Percentiles rank a stretch among this genome's conserved stretches.
phyloP scores from a whole-genome alignment of 202 grass and related monocot species.

The Setaria italica region DNA sequence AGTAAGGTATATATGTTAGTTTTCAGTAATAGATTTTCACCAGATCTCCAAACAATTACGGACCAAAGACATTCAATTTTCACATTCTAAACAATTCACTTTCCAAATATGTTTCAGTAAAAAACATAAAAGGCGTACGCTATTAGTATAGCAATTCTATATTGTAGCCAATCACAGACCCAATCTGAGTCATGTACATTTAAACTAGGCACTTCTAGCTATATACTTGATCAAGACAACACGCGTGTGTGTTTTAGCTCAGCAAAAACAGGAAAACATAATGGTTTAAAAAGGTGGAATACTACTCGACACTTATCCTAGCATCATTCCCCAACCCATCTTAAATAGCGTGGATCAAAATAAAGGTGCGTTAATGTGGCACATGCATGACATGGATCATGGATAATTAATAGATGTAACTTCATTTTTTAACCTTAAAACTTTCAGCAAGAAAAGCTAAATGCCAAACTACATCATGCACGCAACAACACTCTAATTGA shows the following conservation, averaged over 20 bases:
- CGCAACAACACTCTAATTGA: conserved; percentile 10
- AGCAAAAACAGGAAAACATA: neutral
- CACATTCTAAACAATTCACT: neutral
- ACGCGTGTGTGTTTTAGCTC: neutral
- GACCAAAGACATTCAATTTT: neutral
- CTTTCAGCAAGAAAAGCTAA: neutral
- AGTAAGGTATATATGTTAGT: conserved; percentile 14
- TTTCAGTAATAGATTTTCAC: neutral
- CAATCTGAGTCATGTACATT: neutral
- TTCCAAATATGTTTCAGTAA: neutral
- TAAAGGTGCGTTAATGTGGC: neutral
- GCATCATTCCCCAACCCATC: neutral
- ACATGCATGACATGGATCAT: neutral
- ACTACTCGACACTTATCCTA: conserved; percentile 18
- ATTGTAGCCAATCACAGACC: neutral
- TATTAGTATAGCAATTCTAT: neutral
- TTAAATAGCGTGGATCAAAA: conserved; percentile 24
- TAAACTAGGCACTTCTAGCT: neutral
- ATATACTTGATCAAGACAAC: neutral
- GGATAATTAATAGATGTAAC: neutral
- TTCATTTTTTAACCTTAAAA: conserved; percentile 2
- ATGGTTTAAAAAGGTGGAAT: neutral
- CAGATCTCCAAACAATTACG: conserved; percentile 1
- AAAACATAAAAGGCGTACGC: neutral
- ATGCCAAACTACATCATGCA: conserved; percentile 7